Percentiles rank a stretch among this genome's conserved stretches.
phyloP scores from a whole-genome alignment of 2,329 filamentous ascomycete species.

The Apiospora rasikravindrae region DNA sequence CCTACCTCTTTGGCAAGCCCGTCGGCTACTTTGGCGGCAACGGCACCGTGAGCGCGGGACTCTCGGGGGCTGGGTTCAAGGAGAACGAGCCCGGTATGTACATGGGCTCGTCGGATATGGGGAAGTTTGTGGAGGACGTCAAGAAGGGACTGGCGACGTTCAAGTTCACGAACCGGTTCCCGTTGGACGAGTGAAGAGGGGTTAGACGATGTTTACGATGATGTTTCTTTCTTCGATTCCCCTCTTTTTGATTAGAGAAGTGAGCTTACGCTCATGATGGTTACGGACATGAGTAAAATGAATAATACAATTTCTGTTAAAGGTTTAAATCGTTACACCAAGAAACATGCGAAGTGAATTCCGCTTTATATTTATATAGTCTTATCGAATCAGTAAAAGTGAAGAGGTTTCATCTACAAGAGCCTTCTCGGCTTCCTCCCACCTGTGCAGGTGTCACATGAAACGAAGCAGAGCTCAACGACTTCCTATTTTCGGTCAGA shows the following conservation, averaged over 20 bases:
- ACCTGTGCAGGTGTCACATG: background rate
- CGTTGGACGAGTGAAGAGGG: slow-evolving; percentile 49
- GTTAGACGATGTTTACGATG: background rate
- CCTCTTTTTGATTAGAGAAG: background rate
- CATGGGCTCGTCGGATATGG: slow-evolving; percentile 36
- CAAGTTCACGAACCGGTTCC: slow-evolving; percentile 69
- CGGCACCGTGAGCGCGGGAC: slow-evolving; percentile 43
- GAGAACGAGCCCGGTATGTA: slow-evolving; percentile 48
- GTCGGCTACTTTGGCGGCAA: slow-evolving; percentile 56
- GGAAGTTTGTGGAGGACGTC: slow-evolving; percentile 50
- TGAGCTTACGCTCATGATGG: slow-evolving; percentile 1
- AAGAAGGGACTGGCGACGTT: slow-evolving; percentile 66
- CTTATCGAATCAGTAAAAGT: background rate
- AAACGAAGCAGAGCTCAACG: background rate
- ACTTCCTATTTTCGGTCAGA: background rate
- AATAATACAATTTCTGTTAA: background rate
- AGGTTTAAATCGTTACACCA: background rate
- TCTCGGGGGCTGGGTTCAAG: slow-evolving; percentile 51
- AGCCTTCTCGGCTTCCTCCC: background rate
- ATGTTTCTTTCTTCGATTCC: background rate
- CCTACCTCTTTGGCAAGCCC: slow-evolving; percentile 73
- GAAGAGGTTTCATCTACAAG: too few species aligned
- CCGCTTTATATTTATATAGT: background rate
- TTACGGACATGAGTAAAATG: background rate
- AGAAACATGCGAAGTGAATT: background rate